A percentile compares a stretch with the other conserved stretches of the same genome.
These are phyloP conservation scores for Wickerhamiella bombiphila DNA, from an alignment of 805 yeast species.

Conservation along the genomic window DNA sequence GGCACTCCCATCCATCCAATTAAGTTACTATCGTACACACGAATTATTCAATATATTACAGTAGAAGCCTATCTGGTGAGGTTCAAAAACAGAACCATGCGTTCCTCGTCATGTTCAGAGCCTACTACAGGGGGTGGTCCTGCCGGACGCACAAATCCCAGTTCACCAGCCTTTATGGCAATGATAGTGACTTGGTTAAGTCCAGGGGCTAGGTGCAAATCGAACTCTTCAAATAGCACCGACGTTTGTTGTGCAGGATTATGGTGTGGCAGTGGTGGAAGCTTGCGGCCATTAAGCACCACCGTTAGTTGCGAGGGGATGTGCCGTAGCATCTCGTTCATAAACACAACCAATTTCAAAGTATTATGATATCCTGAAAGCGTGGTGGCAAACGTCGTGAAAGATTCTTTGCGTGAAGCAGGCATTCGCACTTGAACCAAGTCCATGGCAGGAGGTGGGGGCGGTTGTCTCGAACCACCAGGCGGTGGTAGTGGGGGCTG, in stretches of 20 bases:
- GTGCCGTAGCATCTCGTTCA: conserved; percentile 29
- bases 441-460: conserved; percentile 16
- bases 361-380: conserved; percentile 37
- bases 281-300: conserved; percentile 21
- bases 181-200: conserved; percentile 24
- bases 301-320: conserved; percentile 21
- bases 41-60: neutral
- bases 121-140: conserved; percentile 21
- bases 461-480: conserved; percentile 2
- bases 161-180: conserved; percentile 16
- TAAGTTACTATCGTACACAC: no score
- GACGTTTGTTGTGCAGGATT: conserved; percentile 7
- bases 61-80: conserved; percentile 16
- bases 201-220: conserved; percentile 23
- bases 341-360: conserved; percentile 30
- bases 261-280: conserved; percentile 15
- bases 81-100: conserved; percentile 18
- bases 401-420: conserved; percentile 15
- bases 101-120: conserved; percentile 19
- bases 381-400: conserved; percentile 19
- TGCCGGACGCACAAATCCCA: conserved; percentile 16
- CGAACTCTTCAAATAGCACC: conserved; percentile 19
- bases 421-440: conserved; percentile 17
- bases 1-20: no score
- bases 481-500: conserved; percentile 9